A percentile compares a stretch with the other conserved stretches of the same genome.
Conservation (phyloP, 208 protist species). For the Entamoeba invadens region DNA sequence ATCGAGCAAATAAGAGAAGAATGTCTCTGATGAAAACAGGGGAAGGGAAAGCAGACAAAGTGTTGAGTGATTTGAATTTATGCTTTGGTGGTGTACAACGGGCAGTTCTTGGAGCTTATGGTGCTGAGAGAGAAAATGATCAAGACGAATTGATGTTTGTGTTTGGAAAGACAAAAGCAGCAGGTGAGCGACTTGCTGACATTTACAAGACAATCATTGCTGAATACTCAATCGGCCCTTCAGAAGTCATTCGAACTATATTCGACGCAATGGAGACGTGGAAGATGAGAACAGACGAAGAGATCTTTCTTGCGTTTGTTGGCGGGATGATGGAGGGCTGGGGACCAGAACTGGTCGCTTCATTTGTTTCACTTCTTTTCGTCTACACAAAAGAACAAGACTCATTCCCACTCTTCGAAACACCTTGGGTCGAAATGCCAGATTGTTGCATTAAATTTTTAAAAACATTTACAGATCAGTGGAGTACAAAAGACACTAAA, state of each 20-base stretch:
- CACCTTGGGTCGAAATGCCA: background rate
- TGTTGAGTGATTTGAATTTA: background rate
- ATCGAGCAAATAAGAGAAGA: background rate
- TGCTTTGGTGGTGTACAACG: background rate
- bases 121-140: background rate
- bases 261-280: background rate
- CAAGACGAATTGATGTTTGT: background rate
- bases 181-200: background rate
- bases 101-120: background rate
- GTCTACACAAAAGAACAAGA: background rate
- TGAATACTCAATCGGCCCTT: background rate
- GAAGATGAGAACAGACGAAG: background rate
- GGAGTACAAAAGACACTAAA: no score
- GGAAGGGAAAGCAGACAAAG: background rate
- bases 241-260: background rate
- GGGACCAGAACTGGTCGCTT: background rate
- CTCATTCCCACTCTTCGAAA: background rate
- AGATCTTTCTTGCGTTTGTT: background rate
- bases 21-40: background rate
- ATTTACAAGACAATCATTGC: background rate
- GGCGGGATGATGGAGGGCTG: background rate
- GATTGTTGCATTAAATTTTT: no score
- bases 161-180: background rate
- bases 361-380: background rate
- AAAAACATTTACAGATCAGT: no score